Percentiles rank a stretch among this genome's conserved stretches.
phyloP scores from a whole-genome alignment of 768 basidiomycete species.

The Peribolospora kevripleyi region DNA sequence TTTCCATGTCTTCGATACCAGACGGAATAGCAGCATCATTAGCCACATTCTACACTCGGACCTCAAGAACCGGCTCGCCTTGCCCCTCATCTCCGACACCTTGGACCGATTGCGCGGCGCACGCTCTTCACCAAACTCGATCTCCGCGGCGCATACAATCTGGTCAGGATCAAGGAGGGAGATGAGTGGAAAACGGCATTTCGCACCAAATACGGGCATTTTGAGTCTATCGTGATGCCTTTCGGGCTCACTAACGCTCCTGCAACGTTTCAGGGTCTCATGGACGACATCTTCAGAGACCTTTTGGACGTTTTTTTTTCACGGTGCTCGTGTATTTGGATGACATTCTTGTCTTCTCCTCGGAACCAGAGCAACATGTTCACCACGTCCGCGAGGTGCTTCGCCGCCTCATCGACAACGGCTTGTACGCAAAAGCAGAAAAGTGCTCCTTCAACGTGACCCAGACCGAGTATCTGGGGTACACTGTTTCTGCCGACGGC shows the following conservation, averaged over 20 bases:
- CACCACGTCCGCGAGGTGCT: conserved; percentile 20
- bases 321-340: conserved; percentile 26
- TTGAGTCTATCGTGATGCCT: conserved; percentile 26
- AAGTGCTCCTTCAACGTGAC: conserved; percentile 14
- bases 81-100: conserved; percentile 7
- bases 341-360: conserved; percentile 27
- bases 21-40: no score
- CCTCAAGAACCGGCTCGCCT: conserved; percentile 9
- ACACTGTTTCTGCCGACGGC: conserved; percentile 18
- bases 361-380: conserved; percentile 19
- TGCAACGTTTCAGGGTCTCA: conserved; percentile 25
- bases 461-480: conserved; percentile 19
- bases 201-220: conserved; percentile 21
- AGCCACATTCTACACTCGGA: no score
- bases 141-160: conserved; percentile 24
- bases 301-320: conserved; percentile 21
- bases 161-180: conserved; percentile 22
- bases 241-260: conserved; percentile 18
- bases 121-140: conserved; percentile 19
- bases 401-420: conserved; percentile 16
- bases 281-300: conserved; percentile 24
- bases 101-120: conserved; percentile 14
- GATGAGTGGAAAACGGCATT: conserved; percentile 27
- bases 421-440: conserved; percentile 19
- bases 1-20: no score